Conservation (phyloP, 495 filamentous ascomycete genomes). For the Chaetomium tenue region DNA sequence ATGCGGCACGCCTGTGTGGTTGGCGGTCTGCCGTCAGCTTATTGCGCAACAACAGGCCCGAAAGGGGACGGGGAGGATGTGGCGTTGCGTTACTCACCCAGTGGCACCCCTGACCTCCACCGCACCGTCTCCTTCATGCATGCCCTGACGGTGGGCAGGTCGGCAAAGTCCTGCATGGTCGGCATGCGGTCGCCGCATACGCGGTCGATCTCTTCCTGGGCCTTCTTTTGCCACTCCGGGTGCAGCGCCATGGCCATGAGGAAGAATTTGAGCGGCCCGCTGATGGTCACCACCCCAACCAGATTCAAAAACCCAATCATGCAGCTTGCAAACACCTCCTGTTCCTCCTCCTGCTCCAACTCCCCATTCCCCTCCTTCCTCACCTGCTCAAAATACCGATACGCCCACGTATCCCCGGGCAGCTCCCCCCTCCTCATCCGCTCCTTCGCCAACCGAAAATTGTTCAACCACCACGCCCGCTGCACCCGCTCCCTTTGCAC, state of each 20-base stretch:
- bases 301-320: conserved; percentile 51
- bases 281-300: conserved; percentile 50
- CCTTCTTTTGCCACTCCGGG: conserved; percentile 49
- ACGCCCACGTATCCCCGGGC: conserved; percentile 46
- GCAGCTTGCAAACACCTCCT: conserved; percentile 49
- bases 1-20: conserved; percentile 47
- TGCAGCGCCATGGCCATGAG: conserved; percentile 50
- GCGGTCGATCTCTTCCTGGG: conserved; percentile 59
- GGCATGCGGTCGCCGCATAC: conserved; percentile 56
- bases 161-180: conserved; percentile 45
- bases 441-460: conserved; percentile 43
- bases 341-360: conserved; percentile 40
- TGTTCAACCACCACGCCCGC: conserved; percentile 47
- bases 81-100: conserved; percentile 37
- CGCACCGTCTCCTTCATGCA: conserved; percentile 60
- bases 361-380: conserved; percentile 37
- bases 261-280: conserved; percentile 49
- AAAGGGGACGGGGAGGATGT: not conserved
- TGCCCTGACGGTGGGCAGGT: conserved; percentile 54
- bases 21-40: not conserved
- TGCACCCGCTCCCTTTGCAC: conserved; percentile 42
- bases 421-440: conserved; percentile 40
- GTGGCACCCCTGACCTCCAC: conserved; percentile 56
- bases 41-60: not conserved
- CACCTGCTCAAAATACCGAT: conserved; percentile 48